Base-by-base conservation (phyloP, 345 rosid genomes). In the Barbarea vulgaris region DNA sequence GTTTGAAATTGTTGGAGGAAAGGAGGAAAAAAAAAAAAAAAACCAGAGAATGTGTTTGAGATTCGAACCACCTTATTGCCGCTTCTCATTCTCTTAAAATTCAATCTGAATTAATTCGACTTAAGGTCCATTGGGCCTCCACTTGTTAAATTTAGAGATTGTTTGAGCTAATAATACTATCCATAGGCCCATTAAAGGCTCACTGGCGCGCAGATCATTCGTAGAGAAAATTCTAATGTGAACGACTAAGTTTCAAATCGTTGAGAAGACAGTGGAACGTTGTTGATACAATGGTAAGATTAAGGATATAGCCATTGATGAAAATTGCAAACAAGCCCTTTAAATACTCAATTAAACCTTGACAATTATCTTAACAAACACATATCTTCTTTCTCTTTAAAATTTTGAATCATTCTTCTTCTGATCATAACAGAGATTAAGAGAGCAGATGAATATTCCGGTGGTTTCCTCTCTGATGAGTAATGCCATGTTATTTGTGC, bases 401-500 rank as follows among this genome's bases (percentile, higher is more conserved):
- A 33, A 33, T 5, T 39, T 13, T 39, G 17, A 14, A 51, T 12
- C 8, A 50, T 51, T 51, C 8, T 51, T 51, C 9, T 24, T 44
- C 48, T 44, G 48, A 44, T n/a, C 9, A 7, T 17, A 7, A 7
- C 17, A 22, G 3, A 46, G 51, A 46, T 3, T 1, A 46, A 18
- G 4, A n/a, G 17, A 1, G 4, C 12, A 53, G 4, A 6, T 9
- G 36, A 33, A 33, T 44, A 5, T n/a, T 44, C 19, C 19, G 50
- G 21, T n/a, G 50, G 46, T 17, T 5, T 41, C 14, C 46, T 41
- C 46, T 41, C 46, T 14, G 17, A n/a, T 92, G n/a, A 92, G 90
- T 68, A 92, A 79, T 68, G 97, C 84, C 73, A 92, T 67, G 50
- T 81, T 48, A 82, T 87, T 92, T 71, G 80, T 77, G 78, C 91